phyloP scores from a whole-genome alignment of 192 early-diverging fungal genomes.

The Helicostylum pulchrum region DNA sequence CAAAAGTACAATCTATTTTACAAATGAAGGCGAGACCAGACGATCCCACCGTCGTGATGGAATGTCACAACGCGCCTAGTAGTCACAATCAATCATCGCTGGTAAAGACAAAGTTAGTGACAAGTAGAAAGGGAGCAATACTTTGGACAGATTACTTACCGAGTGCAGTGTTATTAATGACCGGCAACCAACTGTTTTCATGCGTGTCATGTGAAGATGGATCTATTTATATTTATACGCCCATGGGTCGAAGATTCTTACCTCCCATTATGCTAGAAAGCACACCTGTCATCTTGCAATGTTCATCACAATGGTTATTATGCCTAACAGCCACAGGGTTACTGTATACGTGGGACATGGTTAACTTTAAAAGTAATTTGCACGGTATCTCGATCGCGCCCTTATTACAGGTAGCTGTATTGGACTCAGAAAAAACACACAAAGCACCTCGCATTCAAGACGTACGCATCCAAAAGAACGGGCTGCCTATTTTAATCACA shows the following conservation, averaged over 20 bases:
- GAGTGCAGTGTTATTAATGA: constrained; percentile 54
- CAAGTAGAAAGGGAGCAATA: constrained; percentile 31
- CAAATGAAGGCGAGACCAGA: constrained; percentile 6
- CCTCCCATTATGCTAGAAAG: constrained; percentile 65
- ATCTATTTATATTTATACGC: constrained; percentile 60
- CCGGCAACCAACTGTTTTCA: constrained; percentile 55
- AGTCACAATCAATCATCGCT: constrained; percentile 19
- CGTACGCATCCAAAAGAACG: constrained; percentile 57
- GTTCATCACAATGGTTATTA: constrained; percentile 58
- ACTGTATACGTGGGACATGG: constrained; percentile 70
- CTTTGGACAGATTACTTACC: constrained; percentile 63
- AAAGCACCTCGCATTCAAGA: constrained; percentile 48
- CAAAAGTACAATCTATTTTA: constrained; percentile 42
- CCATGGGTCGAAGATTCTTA: constrained; percentile 67
- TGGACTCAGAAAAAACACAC: constrained; percentile 28
- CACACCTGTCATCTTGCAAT: constrained; percentile 55
- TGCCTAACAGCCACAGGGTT: constrained; percentile 60
- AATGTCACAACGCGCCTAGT: constrained; percentile 32
- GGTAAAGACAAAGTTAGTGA: constrained; percentile 10
- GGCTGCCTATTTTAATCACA: constrained; percentile 63
- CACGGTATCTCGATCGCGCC: constrained; percentile 60
- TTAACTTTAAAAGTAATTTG: constrained; percentile 45
- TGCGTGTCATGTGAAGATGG: constrained; percentile 66
- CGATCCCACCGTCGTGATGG: constrained; percentile 22
- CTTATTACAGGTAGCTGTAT: constrained; percentile 48